These are phyloP conservation scores for Pyricularia pennisetigena DNA, from an alignment of 2,329 filamentous ascomycete genomes.

Conservation along the genomic window DNA sequence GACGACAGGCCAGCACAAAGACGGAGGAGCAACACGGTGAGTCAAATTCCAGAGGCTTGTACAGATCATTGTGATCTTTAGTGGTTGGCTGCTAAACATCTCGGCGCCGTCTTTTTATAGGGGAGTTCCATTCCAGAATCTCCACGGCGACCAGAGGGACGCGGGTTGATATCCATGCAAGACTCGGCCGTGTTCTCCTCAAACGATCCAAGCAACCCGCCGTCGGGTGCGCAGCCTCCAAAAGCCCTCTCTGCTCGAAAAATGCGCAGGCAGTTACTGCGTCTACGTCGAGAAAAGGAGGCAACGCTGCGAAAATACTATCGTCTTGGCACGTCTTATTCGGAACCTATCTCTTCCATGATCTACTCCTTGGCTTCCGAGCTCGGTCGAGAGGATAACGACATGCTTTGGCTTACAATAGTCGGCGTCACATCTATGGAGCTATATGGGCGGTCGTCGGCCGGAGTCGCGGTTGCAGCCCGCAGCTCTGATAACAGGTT, in stretches of 20 bases:
- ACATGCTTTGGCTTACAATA: slow-evolving; percentile 88
- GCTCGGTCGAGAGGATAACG: slow-evolving; percentile 91
- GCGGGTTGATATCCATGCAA: slow-evolving; percentile 48
- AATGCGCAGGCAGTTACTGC: slow-evolving; percentile 63
- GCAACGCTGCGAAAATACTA: slow-evolving; percentile 73
- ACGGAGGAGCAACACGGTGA: slow-evolving; percentile 79
- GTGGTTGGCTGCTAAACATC: background rate
- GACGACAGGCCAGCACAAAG: slow-evolving; percentile 69
- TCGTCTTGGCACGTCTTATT: slow-evolving; percentile 77
- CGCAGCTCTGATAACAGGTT: slow-evolving; percentile 41
- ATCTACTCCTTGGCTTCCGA: slow-evolving; percentile 93
- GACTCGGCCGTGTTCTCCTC: slow-evolving; percentile 35
- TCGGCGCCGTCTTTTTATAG: slow-evolving; percentile 22
- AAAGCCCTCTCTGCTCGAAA: slow-evolving; percentile 60
- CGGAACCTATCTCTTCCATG: slow-evolving; percentile 89
- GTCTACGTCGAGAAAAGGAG: slow-evolving; percentile 70
- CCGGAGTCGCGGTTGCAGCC: slow-evolving; percentile 58
- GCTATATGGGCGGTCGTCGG: slow-evolving; percentile 77
- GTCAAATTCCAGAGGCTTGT: slow-evolving; percentile 21
- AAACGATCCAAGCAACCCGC: slow-evolving; percentile 40
- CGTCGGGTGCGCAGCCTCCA: slow-evolving; percentile 46
- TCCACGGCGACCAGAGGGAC: slow-evolving; percentile 47
- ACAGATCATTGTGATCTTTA: background rate
- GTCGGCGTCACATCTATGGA: slow-evolving; percentile 93
- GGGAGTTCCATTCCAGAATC: slow-evolving; percentile 58